Percentiles rank a stretch among this genome's conserved stretches.
phyloP scores from a whole-genome alignment of 1,139 yeast species.

The Trichomonascaceae sp. region DNA sequence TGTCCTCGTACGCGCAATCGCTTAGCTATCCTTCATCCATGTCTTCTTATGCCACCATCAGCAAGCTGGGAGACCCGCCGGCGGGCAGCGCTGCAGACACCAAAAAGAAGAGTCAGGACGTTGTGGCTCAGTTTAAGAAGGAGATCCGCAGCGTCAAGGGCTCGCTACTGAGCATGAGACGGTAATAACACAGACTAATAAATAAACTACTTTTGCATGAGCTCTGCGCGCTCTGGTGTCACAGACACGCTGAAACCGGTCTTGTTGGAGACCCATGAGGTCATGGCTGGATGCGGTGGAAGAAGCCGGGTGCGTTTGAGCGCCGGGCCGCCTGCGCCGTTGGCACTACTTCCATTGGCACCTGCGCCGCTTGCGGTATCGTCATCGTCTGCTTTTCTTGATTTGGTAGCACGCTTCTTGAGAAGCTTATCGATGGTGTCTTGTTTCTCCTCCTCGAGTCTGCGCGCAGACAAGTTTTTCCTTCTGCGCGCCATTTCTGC shows the following conservation, averaged over 20 bases:
- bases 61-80: constrained; percentile 1
- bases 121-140: constrained; percentile 17
- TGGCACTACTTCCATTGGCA: no score
- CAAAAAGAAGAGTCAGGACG: constrained; percentile 5
- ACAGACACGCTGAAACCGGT: constrained; percentile 21
- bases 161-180: constrained; percentile 15
- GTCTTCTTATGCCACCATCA: no score
- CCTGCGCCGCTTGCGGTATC: constrained; percentile 13
- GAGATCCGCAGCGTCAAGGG: constrained; percentile 25
- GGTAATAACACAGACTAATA: constrained; percentile 1
- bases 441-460: constrained; percentile 81
- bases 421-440: constrained; percentile 79
- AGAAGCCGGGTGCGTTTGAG: constrained; percentile 13
- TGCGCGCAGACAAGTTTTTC: constrained; percentile 70
- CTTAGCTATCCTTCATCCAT: constrained; percentile 7
- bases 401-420: constrained; percentile 57
- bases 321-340: constrained; percentile 9
- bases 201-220: constrained; percentile 2
- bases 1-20: constrained; percentile 6
- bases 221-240: constrained; percentile 17
- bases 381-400: constrained; percentile 18
- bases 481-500: constrained; percentile 86
- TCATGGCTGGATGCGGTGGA: constrained; percentile 35
- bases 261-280: constrained; percentile 29
- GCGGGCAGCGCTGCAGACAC: constrained; percentile 2